Evolutionary conservation across 805 yeast species (phyloP).

Genomic region (Metschnikowia orientalis): DNA sequence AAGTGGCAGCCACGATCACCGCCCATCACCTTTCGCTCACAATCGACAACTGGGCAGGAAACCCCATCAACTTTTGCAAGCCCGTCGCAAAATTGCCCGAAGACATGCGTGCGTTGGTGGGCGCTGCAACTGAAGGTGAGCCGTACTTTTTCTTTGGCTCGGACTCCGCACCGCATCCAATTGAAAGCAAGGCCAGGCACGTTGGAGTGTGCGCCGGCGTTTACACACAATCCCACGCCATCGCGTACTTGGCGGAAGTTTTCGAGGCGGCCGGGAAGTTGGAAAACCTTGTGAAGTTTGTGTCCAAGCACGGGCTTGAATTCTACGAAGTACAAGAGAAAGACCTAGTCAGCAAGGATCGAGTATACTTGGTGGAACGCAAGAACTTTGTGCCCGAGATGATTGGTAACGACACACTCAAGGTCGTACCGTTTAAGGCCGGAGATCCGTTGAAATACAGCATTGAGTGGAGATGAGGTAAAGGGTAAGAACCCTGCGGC

Average conservation of each 20-base stretch:
- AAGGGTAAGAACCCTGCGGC: too few relatives aligned
- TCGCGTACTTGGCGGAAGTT: constrained; percentile 81
- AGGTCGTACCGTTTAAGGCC: constrained; percentile 78
- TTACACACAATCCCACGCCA: constrained; percentile 78
- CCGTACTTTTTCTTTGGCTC: constrained; percentile 95
- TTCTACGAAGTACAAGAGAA: constrained; percentile 62
- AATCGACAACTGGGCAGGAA: constrained; percentile 95
- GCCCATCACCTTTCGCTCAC: constrained; percentile 91
- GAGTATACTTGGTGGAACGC: constrained; percentile 53
- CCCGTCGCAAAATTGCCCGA: constrained; percentile 94
- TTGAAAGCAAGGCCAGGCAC: constrained; percentile 69
- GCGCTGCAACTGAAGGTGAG: constrained; percentile 88
- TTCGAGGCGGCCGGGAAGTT: constrained; percentile 66
- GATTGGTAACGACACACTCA: constrained; percentile 42
- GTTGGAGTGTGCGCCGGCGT: constrained; percentile 97
- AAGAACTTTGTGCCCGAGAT: constrained; percentile 56
- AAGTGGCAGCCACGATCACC: constrained; percentile 88
- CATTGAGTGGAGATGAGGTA: constrained; percentile 57
- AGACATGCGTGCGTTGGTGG: constrained; percentile 74
- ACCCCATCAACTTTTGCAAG: constrained; percentile 91
- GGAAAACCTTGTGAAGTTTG: constrained; percentile 68
- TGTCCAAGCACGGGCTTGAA: constrained; percentile 62
- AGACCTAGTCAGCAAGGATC: constrained; percentile 37
- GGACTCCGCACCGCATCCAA: constrained; percentile 96
- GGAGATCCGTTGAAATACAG: constrained; percentile 72